Evolutionary conservation across 2,329 filamentous ascomycete species (phyloP).

Genomic region (Aspergillus floridensis): DNA sequence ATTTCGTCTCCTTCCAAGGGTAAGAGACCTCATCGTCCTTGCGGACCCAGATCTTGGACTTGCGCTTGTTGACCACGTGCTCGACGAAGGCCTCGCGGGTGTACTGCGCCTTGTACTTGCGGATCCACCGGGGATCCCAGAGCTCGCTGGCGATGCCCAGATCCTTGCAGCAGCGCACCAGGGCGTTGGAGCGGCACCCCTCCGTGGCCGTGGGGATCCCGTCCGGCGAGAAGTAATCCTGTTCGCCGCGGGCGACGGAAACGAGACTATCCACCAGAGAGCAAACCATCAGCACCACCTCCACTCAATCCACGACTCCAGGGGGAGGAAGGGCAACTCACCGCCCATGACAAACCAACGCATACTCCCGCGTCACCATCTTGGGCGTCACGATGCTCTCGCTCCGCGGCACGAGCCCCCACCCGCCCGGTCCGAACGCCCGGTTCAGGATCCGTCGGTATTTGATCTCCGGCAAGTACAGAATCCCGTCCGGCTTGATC

Average conservation of each 20-base stretch:
- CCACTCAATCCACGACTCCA: background rate
- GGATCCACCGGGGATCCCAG: constrained; percentile 92
- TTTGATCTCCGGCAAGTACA: constrained; percentile 97
- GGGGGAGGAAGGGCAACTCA: constrained; percentile 39
- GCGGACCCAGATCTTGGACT: constrained; percentile 79
- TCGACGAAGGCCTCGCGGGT: constrained; percentile 86
- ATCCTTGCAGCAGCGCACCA: constrained; percentile 99
- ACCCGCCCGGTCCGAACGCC: constrained; percentile 91
- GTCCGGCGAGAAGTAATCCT: constrained; percentile 86
- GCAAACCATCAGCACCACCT: background rate
- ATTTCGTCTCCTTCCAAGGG: constrained; percentile 56
- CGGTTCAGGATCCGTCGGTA: constrained; percentile 85
- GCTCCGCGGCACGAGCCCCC: constrained; percentile 86
- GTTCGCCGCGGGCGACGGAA: constrained; percentile 88
- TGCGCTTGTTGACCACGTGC: constrained; percentile 81
- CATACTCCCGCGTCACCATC: constrained; percentile 85
- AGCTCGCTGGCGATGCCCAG: constrained; percentile 90
- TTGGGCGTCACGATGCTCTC: constrained; percentile 82
- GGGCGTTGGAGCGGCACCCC: constrained; percentile 94
- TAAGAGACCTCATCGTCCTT: constrained; percentile 75
- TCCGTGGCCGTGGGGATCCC: constrained; percentile 92
- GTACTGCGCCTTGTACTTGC: constrained; percentile 71
- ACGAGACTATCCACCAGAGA: constrained; percentile 63
- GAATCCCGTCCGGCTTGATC: constrained; percentile 94
- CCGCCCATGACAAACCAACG: constrained; percentile 83